A percentile compares a stretch with the other conserved stretches of the same genome.
Conservation (phyloP, 2,329 filamentous ascomycete species). For the Basipetospora chlamydospora region DNA sequence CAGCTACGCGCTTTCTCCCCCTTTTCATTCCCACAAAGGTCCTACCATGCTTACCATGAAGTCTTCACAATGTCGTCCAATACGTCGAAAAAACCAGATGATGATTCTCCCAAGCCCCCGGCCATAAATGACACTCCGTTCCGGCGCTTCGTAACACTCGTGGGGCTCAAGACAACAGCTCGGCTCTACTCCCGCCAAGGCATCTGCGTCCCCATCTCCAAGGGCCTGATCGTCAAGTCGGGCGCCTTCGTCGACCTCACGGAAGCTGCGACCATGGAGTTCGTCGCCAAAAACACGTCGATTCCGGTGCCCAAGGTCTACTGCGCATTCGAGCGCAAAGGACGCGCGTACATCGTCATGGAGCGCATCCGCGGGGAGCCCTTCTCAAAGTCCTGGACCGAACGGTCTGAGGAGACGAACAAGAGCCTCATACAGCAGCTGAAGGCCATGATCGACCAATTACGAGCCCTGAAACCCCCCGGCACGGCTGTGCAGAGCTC, state of each 20-base stretch:
- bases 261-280: not conserved
- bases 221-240: constrained; percentile 13
- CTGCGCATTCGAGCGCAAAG: constrained; percentile 20
- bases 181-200: constrained; percentile 13
- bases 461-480: constrained; percentile 10
- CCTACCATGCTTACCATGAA: too few species aligned
- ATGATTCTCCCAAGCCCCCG: too few species aligned
- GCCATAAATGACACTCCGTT: constrained; percentile 16
- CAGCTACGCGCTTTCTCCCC: too few species aligned
- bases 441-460: not conserved
- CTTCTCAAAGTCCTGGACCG: constrained; percentile 9
- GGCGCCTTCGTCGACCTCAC: constrained; percentile 8
- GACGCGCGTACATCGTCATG: constrained; percentile 31
- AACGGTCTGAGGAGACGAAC: constrained; percentile 2
- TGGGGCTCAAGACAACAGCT: constrained; percentile 15
- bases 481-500: constrained; percentile 12
- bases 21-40: too few species aligned
- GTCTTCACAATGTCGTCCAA: too few species aligned
- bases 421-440: not conserved
- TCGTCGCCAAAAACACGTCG: not conserved
- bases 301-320: not conserved
- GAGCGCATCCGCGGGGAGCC: constrained; percentile 15
- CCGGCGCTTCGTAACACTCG: constrained; percentile 12
- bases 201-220: constrained; percentile 14
- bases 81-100: too few species aligned